phyloP scores from a whole-genome alignment of 805 yeast genomes.

The Kodamaea lidongshanica region DNA sequence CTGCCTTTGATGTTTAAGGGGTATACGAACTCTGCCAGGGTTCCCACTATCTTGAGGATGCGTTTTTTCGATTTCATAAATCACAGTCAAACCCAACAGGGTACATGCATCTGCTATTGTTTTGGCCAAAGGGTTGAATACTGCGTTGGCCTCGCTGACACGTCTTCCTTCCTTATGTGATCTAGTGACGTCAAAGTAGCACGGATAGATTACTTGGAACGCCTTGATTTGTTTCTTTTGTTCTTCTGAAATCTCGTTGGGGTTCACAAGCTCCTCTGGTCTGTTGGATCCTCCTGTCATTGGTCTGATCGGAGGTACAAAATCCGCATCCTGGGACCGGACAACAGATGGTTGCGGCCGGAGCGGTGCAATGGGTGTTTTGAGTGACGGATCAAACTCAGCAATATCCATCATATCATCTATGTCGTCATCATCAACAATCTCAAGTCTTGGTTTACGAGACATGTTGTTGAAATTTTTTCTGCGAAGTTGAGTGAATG shows the following conservation, averaged over 20 bases:
- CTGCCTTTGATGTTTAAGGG: conserved; percentile 39
- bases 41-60: conserved; percentile 98
- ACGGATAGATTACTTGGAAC: conserved; percentile 80
- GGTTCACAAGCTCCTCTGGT: conserved; percentile 24
- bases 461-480: conserved; percentile 15
- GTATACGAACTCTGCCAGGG: conserved; percentile 89
- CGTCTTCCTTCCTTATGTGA: conserved; percentile 80
- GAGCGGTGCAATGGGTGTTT: conserved; percentile 64
- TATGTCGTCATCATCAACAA: conserved; percentile 76
- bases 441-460: conserved; percentile 65
- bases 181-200: conserved; percentile 80
- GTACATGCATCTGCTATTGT: conserved; percentile 71
- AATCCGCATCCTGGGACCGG: conserved; percentile 53
- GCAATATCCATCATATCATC: conserved; percentile 91
- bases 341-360: conserved; percentile 53
- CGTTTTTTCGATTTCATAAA: conserved; percentile 72
- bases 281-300: conserved; percentile 2
- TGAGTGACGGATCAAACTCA: conserved; percentile 67
- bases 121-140: conserved; percentile 81
- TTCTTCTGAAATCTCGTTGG: conserved; percentile 41
- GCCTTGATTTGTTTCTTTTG: conserved; percentile 58
- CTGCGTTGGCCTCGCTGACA: conserved; percentile 61
- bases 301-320: no score
- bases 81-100: conserved; percentile 31
- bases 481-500: no score